phyloP scores from a whole-genome alignment of 768 basidiomycete genomes.

The Dacryopinax primogenitus region DNA sequence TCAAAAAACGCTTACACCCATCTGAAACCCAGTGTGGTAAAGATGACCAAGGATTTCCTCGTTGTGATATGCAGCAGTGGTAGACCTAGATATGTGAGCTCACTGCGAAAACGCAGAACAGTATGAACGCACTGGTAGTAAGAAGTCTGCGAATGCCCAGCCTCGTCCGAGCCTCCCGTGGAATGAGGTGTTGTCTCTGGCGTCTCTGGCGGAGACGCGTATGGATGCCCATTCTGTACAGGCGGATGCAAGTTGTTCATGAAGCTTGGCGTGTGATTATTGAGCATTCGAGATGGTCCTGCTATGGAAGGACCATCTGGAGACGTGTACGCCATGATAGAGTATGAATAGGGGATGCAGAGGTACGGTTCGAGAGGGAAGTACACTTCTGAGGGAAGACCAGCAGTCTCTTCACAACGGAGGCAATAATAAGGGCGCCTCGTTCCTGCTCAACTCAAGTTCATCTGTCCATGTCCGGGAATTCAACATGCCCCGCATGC shows the following conservation, averaged over 20 bases:
- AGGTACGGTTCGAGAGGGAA: background rate
- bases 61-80: slow-evolving; percentile 35
- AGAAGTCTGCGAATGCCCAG: background rate
- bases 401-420: background rate
- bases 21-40: slow-evolving; percentile 68
- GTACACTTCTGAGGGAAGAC: background rate
- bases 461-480: background rate
- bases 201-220: background rate
- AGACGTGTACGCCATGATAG: background rate
- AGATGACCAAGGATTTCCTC: slow-evolving; percentile 67
- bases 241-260: background rate
- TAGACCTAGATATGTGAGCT: background rate
- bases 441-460: background rate
- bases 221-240: background rate
- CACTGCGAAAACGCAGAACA: background rate
- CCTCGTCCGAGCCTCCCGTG: background rate
- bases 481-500: background rate
- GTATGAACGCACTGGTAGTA: background rate
- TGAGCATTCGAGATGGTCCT: background rate
- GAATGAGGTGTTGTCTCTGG: background rate
- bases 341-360: background rate
- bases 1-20: slow-evolving; percentile 41
- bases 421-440: background rate
- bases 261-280: background rate
- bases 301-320: background rate